A percentile compares a stretch with the other conserved stretches of the same genome.
Conservation (phyloP, 345 rosid species). For the Euclidium syriacum region DNA sequence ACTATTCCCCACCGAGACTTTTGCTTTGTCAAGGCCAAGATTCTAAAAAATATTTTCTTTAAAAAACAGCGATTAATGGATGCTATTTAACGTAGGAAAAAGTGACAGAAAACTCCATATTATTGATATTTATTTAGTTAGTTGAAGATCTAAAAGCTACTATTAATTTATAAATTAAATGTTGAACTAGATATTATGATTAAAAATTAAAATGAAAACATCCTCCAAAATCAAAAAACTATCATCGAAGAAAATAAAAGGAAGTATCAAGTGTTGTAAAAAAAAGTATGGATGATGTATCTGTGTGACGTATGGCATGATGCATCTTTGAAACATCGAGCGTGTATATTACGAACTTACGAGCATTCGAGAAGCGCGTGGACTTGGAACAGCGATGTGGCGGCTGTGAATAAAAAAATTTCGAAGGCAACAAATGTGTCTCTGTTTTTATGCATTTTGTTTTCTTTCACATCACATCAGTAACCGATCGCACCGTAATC, state of each 20-base stretch:
- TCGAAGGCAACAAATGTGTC: neutral
- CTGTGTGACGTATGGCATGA: neutral
- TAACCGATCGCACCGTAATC: neutral
- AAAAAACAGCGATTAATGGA: too few species aligned
- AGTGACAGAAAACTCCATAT: too few species aligned
- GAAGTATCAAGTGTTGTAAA: too few species aligned
- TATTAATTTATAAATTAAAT: too few species aligned
- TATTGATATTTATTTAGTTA: too few species aligned
- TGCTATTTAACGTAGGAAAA: too few species aligned
- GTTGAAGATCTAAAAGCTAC: too few species aligned
- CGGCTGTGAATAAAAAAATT: slow-evolving; percentile 2
- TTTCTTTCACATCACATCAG: neutral
- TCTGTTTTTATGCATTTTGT: neutral
- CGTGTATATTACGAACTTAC: neutral
- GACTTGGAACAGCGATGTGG: slow-evolving; percentile 12
- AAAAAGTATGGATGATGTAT: too few species aligned
- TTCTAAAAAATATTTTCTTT: too few species aligned
- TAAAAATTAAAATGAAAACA: too few species aligned
- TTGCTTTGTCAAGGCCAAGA: too few species aligned
- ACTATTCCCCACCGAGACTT: neutral
- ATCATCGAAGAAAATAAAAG: neutral
- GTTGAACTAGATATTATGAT: too few species aligned
- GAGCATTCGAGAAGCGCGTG: slow-evolving; percentile 8
- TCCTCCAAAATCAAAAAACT: neutral
- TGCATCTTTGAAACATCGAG: neutral